Evolutionary conservation across 768 basidiomycete species (phyloP), one percentile per base, ranked within the genome.

Genomic region (Mycena venus): DNA sequence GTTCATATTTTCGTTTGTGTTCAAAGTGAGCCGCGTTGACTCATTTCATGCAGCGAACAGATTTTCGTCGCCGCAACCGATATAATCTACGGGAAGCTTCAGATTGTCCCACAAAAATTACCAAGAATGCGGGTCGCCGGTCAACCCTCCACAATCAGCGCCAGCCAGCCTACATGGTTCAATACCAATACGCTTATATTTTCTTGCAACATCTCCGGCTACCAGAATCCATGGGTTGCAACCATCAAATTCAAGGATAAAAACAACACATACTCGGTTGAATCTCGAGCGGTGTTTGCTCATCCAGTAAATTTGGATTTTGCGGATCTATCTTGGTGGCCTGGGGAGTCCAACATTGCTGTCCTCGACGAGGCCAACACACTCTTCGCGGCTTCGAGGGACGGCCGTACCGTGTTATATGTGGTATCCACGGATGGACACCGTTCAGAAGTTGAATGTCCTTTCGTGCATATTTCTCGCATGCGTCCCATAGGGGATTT

Each of bases 161-260:
- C 61, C 25, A 53, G 63, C 11, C 70, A 71, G 25, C 70, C 70
- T 2, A 71, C 53, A 31, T 71, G 70, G 70, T 25, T 71, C 40
- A 58, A 55, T 23, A 14, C 14, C 51, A 84, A 86, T 27, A 83
- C 78, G 14, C 81, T 92, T 55, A 77, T 88, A 55, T 91, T 88
- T 82, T 85, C 89, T 14, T 84, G 83, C 44, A 91, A 92, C 77
- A 80, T 82, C 64, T 85, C 87, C 14, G 90, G 90, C 1, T 92
- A 83, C 78, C 85, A 86, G 68, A 90, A 92, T 74, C 88, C 91
- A 0, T 91, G 86, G 84, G 32, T 71, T 56, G 34, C 70, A 8
- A 47, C 51, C 31, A 38, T 71, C 12, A 25, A 63, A n/a, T n/a
- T 34, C 14, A 12, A 29, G 42, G 44, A 23, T 21, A 31, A 21